phyloP scores from a whole-genome alignment of 371 early-diverging fungal genomes.

The Capniomyces stellatus region DNA sequence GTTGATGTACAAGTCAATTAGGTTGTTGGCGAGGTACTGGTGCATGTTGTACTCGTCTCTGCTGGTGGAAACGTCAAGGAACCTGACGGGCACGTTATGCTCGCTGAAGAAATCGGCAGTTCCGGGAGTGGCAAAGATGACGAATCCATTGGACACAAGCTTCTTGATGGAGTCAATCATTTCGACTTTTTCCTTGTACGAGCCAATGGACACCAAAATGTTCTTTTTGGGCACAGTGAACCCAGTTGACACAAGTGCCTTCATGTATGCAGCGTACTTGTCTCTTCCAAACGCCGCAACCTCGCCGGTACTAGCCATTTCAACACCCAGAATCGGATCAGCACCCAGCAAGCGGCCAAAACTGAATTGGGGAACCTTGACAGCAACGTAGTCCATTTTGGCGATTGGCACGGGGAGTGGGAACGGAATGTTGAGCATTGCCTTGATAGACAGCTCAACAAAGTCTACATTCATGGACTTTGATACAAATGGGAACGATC shows the following conservation, averaged over 20 bases:
- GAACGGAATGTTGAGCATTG: constrained; percentile 60
- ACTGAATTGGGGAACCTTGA: constrained; percentile 93
- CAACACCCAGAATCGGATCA: constrained; percentile 89
- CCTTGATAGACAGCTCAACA: constrained; percentile 82
- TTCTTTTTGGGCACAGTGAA: constrained; percentile 81
- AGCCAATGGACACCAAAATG: constrained; percentile 78
- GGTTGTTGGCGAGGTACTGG: constrained; percentile 83
- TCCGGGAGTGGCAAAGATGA: constrained; percentile 82
- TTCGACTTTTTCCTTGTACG: constrained; percentile 88
- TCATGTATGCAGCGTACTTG: constrained; percentile 90
- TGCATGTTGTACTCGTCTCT: constrained; percentile 81
- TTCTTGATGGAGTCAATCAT: constrained; percentile 68
- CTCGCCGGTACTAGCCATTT: constrained; percentile 97
- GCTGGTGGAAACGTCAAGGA: constrained; percentile 53
- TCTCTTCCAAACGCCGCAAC: constrained; percentile 92
- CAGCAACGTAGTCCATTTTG: constrained; percentile 38
- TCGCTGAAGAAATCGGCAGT: constrained; percentile 89
- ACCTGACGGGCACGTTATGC: constrained; percentile 76
- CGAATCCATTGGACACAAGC: constrained; percentile 59
- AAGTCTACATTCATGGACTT: constrained; percentile 81
- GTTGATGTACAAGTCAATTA: constrained; percentile 95
- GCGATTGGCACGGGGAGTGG: constrained; percentile 3
- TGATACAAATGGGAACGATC: constrained; percentile 89
- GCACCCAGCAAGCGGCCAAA: constrained; percentile 88
- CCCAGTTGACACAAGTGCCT: constrained; percentile 77